Percentiles rank a stretch among this genome's conserved stretches.
Conservation (phyloP, 1,139 yeast species). For the Debaryomyces singareniensis region DNA sequence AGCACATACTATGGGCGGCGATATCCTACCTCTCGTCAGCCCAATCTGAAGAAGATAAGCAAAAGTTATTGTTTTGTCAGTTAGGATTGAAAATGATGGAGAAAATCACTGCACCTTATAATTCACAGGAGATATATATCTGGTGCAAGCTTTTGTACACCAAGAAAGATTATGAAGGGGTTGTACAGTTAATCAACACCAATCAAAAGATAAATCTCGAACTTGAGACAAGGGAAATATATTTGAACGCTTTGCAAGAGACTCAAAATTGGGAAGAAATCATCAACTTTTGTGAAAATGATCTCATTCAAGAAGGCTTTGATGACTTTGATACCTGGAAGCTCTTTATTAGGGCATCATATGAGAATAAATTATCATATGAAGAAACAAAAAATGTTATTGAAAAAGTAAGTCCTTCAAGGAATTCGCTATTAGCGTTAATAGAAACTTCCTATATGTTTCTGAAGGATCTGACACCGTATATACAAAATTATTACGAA, state of each 20-base stretch:
- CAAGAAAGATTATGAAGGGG: slow-evolving; percentile 21
- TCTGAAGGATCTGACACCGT: slow-evolving; percentile 12
- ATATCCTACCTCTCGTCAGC: slow-evolving; percentile 30
- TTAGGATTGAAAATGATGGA: slow-evolving; percentile 53
- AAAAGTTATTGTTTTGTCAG: slow-evolving; percentile 42
- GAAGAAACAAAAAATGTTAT: slow-evolving; percentile 20
- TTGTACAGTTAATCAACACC: slow-evolving; percentile 22
- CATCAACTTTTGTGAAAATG: slow-evolving; percentile 20
- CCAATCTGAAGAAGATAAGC: slow-evolving; percentile 25
- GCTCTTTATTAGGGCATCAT: slow-evolving; percentile 39
- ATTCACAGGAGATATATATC: slow-evolving; percentile 57
- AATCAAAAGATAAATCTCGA: slow-evolving; percentile 39
- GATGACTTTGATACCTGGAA: slow-evolving; percentile 64
- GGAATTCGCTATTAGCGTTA: slow-evolving; percentile 54
- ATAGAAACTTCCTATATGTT: slow-evolving; percentile 37
- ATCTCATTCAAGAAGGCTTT: slow-evolving; percentile 37
- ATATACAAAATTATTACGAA: slow-evolving; percentile 36
- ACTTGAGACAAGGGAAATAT: slow-evolving; percentile 51
- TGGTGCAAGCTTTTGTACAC: slow-evolving; percentile 39
- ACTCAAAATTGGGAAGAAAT: slow-evolving; percentile 37
- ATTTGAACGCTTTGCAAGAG: slow-evolving; percentile 38
- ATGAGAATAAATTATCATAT: slow-evolving; percentile 18
- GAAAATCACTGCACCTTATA: slow-evolving; percentile 31
- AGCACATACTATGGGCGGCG: slow-evolving; percentile 43
- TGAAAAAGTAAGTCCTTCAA: slow-evolving; percentile 20